Evolutionary conservation across 1,284 basidiomycete genomes (phyloP), one percentile per base, ranked within the genome.

Genomic region (Cryptococcus jaspeensis): DNA sequence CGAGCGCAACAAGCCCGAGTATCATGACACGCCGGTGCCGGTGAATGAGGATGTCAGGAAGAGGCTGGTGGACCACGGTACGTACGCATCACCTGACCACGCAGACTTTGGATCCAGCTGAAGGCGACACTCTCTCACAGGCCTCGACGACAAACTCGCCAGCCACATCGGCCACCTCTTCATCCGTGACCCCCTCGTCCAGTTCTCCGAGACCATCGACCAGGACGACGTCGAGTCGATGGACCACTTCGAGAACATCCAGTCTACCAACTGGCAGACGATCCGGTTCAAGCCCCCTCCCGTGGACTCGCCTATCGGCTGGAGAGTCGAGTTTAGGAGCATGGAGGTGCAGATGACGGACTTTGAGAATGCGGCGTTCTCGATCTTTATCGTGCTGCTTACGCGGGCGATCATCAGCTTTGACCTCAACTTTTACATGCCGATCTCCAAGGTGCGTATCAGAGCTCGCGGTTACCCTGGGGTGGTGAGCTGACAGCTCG

Each of bases 291-390:
- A 99, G 77, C 96, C 96, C 5, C 96, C 96, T 7, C 92, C 93
- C 35, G 87, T 89, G 1, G 87, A 90, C 56, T 92, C 92, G 1
- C 75, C 85, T 18, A 98, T 99, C 58, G 96, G 96, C 28, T 99
- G 96, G 96, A 84, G 96, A 43, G 94, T 99, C 18, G 96, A 99
- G 76, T 99, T 99, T 79, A 84, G 96, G 50, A 91, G 89, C 69
- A 99, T 99, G 96, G 96, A 99, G 76, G 92, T 99, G 2, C 96
- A 99, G 74, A 84, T 96, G 70, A 99, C 96, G 20, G 96, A 99
- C 79, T 99, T 94, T 74, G 96, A 99, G 80, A 99, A 99, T 74
- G 96, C 96, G 0, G 94, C 96, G 1, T 97, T 93, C 73, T 86
- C 90, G 32, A 85, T 98, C 44, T 99, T 99, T 75, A 84, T 96